Percentiles rank a stretch among this genome's conserved stretches.
Evolutionary conservation across 2,329 filamentous ascomycete species (phyloP).

Genomic region (Cercospora sp.): DNA sequence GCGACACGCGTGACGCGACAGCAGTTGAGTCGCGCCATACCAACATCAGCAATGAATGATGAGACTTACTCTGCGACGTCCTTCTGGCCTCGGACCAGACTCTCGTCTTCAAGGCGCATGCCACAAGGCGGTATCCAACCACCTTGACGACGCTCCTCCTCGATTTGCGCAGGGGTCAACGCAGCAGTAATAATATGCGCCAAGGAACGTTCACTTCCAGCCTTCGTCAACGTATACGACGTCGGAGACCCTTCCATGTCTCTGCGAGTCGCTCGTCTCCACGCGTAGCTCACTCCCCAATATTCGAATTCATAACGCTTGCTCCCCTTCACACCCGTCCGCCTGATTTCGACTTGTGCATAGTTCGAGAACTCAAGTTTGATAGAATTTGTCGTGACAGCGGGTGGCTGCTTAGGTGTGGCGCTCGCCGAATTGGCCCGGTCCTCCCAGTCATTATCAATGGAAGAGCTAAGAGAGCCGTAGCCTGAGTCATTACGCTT

Average conservation of each 20-base stretch:
- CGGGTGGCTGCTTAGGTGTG: constrained; percentile 15
- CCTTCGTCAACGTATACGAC: constrained; percentile 77
- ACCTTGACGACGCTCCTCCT: constrained; percentile 72
- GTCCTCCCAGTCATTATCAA: constrained; percentile 45
- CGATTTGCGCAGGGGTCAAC: constrained; percentile 67
- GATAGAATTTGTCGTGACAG: constrained; percentile 60
- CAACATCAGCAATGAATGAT: not conserved
- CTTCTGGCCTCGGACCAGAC: constrained; percentile 66
- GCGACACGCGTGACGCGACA: not conserved
- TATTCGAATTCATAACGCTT: constrained; percentile 91
- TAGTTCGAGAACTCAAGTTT: constrained; percentile 98
- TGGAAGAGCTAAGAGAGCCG: constrained; percentile 40
- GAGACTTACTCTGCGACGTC: constrained; percentile 80
- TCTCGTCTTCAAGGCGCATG: constrained; percentile 81
- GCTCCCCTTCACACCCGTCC: constrained; percentile 63
- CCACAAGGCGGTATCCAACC: constrained; percentile 89
- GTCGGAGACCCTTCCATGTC: constrained; percentile 63
- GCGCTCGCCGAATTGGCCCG: constrained; percentile 50
- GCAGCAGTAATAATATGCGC: constrained; percentile 84
- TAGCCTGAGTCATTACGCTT: constrained; percentile 62
- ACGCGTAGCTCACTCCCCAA: constrained; percentile 83
- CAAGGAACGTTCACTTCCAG: constrained; percentile 63
- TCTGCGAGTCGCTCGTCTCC: constrained; percentile 73
- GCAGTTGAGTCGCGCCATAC: not conserved
- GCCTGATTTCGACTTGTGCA: constrained; percentile 80